Percentiles rank a stretch among this genome's conserved stretches.
Evolutionary conservation across 768 basidiomycete species (phyloP).

Genomic region (Pulveroboletus sp.): DNA sequence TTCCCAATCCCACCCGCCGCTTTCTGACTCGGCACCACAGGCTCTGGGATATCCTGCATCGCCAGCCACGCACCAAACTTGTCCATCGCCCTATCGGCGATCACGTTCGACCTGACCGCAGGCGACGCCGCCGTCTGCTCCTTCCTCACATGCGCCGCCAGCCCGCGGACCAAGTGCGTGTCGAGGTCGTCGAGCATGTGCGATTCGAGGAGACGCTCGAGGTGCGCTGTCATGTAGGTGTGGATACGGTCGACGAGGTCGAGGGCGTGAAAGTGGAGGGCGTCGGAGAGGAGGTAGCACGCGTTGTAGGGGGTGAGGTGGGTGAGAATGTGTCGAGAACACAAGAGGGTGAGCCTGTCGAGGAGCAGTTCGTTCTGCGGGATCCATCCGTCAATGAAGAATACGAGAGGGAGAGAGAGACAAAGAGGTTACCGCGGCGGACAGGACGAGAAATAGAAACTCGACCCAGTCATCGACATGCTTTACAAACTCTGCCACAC

Average conservation of each 20-base stretch:
- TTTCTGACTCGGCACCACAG: conserved; percentile 39
- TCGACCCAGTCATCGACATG: conserved; percentile 76
- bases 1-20: conserved; percentile 18
- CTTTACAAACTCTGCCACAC: conserved; percentile 56
- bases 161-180: conserved; percentile 58
- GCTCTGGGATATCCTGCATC: conserved; percentile 62
- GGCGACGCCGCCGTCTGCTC: conserved; percentile 69
- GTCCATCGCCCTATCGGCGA: conserved; percentile 53
- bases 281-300: conserved; percentile 77
- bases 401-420: no score
- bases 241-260: conserved; percentile 70
- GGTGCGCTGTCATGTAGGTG: conserved; percentile 75
- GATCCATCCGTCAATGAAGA: no score
- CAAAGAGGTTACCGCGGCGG: conserved; percentile 62
- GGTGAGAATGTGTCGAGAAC: conserved; percentile 71
- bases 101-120: conserved; percentile 55
- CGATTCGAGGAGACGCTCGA: conserved; percentile 84
- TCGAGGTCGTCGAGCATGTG: conserved; percentile 78
- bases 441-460: conserved; percentile 84
- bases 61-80: conserved; percentile 72
- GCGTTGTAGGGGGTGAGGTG: conserved; percentile 73
- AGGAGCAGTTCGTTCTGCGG: conserved; percentile 86
- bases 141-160: conserved; percentile 53
- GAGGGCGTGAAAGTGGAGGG: conserved; percentile 70
- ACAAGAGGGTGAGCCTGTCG: conserved; percentile 80